Evolutionary conservation across 352 stramenopile species (phyloP).

Genomic region (Globisporangium emineosum): DNA sequence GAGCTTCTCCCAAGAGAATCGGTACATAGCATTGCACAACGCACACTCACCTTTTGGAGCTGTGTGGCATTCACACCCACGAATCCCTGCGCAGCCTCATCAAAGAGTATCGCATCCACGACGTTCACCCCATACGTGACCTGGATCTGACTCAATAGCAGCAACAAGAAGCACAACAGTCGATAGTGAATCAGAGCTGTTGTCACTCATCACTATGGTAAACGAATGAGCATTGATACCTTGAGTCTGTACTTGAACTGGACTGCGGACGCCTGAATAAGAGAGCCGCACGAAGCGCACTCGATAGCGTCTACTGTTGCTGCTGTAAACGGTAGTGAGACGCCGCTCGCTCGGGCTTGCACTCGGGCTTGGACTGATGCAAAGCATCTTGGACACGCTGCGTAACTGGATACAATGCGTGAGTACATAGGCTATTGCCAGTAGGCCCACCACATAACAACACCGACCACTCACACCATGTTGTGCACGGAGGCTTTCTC

Average conservation of each 20-base stretch:
- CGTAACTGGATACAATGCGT: conserved; percentile 28
- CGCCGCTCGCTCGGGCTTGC: conserved; percentile 15
- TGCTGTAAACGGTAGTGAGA: neutral
- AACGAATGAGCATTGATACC: conserved; percentile 11
- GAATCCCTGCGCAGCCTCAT: conserved; percentile 39
- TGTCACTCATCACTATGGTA: neutral
- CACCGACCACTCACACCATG: conserved; percentile 36
- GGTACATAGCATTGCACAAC: neutral
- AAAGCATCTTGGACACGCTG: conserved; percentile 45
- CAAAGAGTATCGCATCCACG: conserved; percentile 45
- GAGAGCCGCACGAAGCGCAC: conserved; percentile 31
- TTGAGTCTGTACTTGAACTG: conserved; percentile 55
- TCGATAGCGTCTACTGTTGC: conserved; percentile 6
- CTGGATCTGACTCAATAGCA: conserved; percentile 24
- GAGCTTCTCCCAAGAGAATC: neutral
- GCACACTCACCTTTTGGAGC: conserved; percentile 20
- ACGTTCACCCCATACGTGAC: conserved; percentile 30
- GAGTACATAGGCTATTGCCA: neutral
- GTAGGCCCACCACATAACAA: neutral
- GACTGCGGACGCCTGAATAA: conserved; percentile 21
- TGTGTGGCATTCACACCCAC: conserved; percentile 29
- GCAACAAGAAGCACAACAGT: neutral
- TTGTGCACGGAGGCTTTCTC: conserved; percentile 47
- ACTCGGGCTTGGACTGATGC: conserved; percentile 35
- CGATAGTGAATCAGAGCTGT: neutral